phyloP scores from a whole-genome alignment of 768 basidiomycete genomes.

The Suillus subaureus region DNA sequence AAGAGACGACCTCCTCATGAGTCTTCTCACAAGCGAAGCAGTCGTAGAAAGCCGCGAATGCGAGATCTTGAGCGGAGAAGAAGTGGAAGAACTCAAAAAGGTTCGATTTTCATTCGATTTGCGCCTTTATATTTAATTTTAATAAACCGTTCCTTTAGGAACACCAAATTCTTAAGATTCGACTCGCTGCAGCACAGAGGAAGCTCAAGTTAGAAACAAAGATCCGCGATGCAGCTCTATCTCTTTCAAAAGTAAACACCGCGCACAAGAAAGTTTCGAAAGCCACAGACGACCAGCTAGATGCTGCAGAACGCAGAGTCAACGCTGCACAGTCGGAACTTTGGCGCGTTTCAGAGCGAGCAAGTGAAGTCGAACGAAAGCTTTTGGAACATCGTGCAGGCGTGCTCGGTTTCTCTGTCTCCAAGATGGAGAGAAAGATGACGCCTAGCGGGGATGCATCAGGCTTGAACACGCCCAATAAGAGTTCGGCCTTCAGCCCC shows the following conservation, averaged over 20 bases:
- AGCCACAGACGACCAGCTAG: conserved; percentile 71
- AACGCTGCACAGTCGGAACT: conserved; percentile 71
- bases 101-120: conserved; percentile 38
- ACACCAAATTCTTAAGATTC: conserved; percentile 66
- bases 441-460: conserved; percentile 39
- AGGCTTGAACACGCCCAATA: conserved; percentile 54
- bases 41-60: conserved; percentile 87
- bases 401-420: conserved; percentile 73
- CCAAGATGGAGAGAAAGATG: conserved; percentile 63
- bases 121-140: conserved; percentile 17
- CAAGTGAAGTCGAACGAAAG: conserved; percentile 60
- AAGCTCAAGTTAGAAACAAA: conserved; percentile 83
- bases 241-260: conserved; percentile 68
- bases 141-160: conserved; percentile 51
- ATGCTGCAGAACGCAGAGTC: conserved; percentile 72
- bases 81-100: conserved; percentile 72
- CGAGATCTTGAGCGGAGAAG: conserved; percentile 73
- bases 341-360: conserved; percentile 64
- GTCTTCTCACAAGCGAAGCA: conserved; percentile 90
- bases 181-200: conserved; percentile 65
- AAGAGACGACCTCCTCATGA: conserved; percentile 85
- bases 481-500: conserved; percentile 55
- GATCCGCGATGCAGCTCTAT: conserved; percentile 84
- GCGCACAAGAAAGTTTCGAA: conserved; percentile 59
- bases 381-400: conserved; percentile 84